phyloP scores from a whole-genome alignment of 1,284 basidiomycete genomes.

The Melampsora americana region DNA sequence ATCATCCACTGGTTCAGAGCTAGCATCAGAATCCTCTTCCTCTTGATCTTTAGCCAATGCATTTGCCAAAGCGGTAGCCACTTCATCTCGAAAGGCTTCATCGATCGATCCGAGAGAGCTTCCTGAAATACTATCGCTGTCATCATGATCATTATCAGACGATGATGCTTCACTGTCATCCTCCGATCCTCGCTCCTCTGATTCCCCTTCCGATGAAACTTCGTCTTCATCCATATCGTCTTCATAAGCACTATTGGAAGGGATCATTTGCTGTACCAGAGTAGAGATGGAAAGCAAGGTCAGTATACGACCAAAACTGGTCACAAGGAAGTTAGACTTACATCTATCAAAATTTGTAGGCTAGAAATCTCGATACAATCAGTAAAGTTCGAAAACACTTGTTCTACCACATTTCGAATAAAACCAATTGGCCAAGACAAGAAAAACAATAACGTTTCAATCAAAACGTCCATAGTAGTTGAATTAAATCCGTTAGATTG shows the following conservation, averaged over 20 bases:
- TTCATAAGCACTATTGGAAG: conserved; percentile 8
- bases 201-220: not conserved
- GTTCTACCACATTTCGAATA: conserved; percentile 24
- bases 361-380: conserved; percentile 26
- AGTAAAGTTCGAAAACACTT: conserved; percentile 29
- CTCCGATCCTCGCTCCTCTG: not conserved
- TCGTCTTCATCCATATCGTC: conserved; percentile 7
- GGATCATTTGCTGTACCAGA: conserved; percentile 21
- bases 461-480: conserved; percentile 20
- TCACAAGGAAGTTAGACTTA: conserved; percentile 1
- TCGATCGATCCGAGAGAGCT: conserved; percentile 19
- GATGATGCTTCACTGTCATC: not conserved
- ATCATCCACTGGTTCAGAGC: conserved; percentile 27
- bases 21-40: conserved; percentile 18
- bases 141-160: conserved; percentile 10
- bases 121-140: not conserved
- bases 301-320: not conserved
- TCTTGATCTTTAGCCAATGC: conserved; percentile 14
- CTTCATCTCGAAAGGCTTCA: conserved; percentile 35
- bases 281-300: not conserved
- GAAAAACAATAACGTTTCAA: conserved; percentile 28
- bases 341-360: conserved; percentile 24
- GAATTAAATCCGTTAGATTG: not conserved
- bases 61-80: conserved; percentile 35
- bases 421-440: conserved; percentile 39